Percentiles rank a stretch among this genome's conserved stretches.
These are phyloP conservation scores for Emergomyces africanus DNA, from an alignment of 2,329 filamentous ascomycete species.

Conservation along the genomic window DNA sequence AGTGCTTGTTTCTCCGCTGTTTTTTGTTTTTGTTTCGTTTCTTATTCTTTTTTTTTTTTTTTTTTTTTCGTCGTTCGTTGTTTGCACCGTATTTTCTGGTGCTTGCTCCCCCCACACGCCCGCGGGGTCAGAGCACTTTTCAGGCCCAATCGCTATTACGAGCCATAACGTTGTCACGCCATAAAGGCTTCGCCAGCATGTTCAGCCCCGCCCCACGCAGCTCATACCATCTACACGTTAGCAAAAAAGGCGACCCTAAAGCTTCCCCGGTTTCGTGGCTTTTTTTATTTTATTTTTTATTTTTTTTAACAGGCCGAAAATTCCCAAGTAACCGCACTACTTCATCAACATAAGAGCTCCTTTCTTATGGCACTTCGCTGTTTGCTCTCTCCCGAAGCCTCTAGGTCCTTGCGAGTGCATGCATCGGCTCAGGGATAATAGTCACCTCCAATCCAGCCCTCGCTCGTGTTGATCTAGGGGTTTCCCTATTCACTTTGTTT, in stretches of 20 bases:
- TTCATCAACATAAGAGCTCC: not conserved
- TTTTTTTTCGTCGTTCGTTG: not conserved
- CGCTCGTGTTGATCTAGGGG: not conserved
- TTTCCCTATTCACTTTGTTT: not conserved
- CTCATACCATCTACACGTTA: no score
- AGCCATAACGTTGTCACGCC: not conserved
- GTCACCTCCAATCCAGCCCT: not conserved
- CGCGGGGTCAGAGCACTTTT: not conserved
- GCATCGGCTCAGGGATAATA: not conserved
- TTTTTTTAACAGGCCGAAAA: not conserved
- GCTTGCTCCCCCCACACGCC: not conserved
- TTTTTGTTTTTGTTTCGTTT: conserved; percentile 4
- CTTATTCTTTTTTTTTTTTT: not conserved
- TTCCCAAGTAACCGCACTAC: not conserved
- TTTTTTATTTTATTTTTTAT: not conserved
- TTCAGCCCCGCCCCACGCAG: not conserved
- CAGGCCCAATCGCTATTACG: not conserved
- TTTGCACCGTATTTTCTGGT: not conserved
- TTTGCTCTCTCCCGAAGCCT: not conserved
- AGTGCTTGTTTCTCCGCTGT: conserved; percentile 13
- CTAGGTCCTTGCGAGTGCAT: not conserved
- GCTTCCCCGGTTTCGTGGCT: not conserved
- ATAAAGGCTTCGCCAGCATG: not conserved
- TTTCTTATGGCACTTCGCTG: not conserved
- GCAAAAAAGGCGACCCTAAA: not conserved